Evolutionary conservation across 805 yeast species (phyloP).

Genomic region (Yamadazyma scolyti): DNA sequence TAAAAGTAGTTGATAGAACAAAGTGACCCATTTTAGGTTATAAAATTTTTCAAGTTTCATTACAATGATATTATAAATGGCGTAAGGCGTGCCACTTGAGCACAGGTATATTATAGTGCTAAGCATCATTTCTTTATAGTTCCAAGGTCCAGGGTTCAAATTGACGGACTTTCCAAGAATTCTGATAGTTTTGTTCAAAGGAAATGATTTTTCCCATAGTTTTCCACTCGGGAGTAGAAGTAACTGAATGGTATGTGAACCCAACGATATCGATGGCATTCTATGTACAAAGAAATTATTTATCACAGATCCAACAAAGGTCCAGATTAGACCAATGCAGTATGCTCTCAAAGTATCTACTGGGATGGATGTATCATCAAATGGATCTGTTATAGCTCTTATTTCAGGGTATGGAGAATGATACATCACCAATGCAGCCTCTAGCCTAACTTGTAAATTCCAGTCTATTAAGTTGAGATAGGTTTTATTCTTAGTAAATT

Average conservation of each 20-base stretch:
- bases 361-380: slow-evolving; percentile 29
- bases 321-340: slow-evolving; percentile 38
- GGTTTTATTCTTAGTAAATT: slow-evolving; percentile 15
- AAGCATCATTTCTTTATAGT: slow-evolving; percentile 43
- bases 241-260: slow-evolving; percentile 38
- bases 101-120: slow-evolving; percentile 41
- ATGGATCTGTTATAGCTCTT: slow-evolving; percentile 37
- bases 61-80: slow-evolving; percentile 39
- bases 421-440: slow-evolving; percentile 35
- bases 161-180: slow-evolving; percentile 21
- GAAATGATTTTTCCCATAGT: slow-evolving; percentile 34
- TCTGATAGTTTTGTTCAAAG: slow-evolving; percentile 17
- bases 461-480: slow-evolving; percentile 27
- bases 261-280: slow-evolving; percentile 31
- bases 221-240: slow-evolving; percentile 37
- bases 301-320: slow-evolving; percentile 35
- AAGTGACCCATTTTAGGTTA: slow-evolving; percentile 40
- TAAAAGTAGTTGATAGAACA: slow-evolving; percentile 53
- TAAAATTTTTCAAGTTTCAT: slow-evolving; percentile 41
- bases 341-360: slow-evolving; percentile 38
- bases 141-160: slow-evolving; percentile 42
- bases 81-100: slow-evolving; percentile 40
- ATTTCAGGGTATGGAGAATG: slow-evolving; percentile 42
- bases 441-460: slow-evolving; percentile 31
- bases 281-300: slow-evolving; percentile 42